Conservation (phyloP, 208 protist species). For the Trypanosomatidae sp. region DNA sequence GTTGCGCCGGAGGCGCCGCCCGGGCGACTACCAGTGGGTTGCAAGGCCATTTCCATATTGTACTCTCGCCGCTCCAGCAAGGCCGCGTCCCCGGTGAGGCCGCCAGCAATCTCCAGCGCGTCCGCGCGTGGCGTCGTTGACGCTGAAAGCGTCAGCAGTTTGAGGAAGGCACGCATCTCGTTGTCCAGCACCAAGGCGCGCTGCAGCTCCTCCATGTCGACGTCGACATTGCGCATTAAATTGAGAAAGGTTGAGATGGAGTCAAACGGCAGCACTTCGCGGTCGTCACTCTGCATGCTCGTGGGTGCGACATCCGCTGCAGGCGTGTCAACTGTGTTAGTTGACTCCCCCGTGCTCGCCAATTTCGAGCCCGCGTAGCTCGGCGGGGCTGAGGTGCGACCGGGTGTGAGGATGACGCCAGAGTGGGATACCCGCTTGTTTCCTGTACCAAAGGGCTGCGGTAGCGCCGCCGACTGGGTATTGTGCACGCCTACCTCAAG, state of each 20-base stretch:
- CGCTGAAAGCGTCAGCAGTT: conserved; percentile 81
- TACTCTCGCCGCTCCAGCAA: conserved; percentile 36
- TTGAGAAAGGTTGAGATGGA: conserved; percentile 56
- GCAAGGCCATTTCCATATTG: conserved; percentile 47
- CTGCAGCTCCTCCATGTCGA: conserved; percentile 64
- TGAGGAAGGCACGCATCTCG: conserved; percentile 85
- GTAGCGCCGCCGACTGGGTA: neutral
- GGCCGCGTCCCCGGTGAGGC: neutral
- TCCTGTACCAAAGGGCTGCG: neutral
- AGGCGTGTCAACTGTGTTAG: neutral
- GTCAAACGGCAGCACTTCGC: conserved; percentile 50
- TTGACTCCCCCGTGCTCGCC: neutral
- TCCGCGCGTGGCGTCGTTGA: conserved; percentile 69
- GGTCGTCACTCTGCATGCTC: conserved; percentile 16
- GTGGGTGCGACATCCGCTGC: conserved; percentile 6
- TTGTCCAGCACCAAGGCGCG: conserved; percentile 69
- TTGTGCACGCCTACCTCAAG: conserved; percentile 1
- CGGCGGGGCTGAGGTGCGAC: neutral
- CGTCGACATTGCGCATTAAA: conserved; percentile 43
- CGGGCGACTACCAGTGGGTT: conserved; percentile 48
- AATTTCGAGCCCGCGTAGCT: neutral
- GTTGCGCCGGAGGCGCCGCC: conserved; percentile 11
- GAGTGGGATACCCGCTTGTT: neutral
- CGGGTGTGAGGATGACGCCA: neutral
- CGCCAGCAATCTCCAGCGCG: conserved; percentile 11